Base-by-base conservation (phyloP, 305 asterid genomes). In the Fraxinus greggii region DNA sequence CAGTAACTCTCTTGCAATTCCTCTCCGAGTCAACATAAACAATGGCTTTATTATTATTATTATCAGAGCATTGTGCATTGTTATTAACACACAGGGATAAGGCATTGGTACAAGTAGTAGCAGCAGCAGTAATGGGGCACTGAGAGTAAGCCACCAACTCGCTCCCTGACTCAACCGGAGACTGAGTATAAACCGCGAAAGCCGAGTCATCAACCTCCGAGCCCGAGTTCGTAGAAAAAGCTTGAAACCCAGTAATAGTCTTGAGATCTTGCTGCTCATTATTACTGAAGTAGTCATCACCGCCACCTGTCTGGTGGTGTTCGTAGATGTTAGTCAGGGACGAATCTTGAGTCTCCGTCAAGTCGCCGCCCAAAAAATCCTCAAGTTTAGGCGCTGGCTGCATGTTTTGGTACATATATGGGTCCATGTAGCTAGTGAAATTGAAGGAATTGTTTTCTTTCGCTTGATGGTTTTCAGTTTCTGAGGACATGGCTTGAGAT, bases 291-390 rank as follows among this genome's bases (percentile, higher is more conserved):
- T 83, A 88, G 0, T 86, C 65, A 72, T 81, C 69, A 17, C 65
- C 89, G 32, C 63, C 81, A 65, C 78, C 81, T 8, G 65, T 54
- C n/a, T 67, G 80, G 59, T 82, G 83, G 81, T 89, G 94, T 75
- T 91, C 94, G 78, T 91, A 95, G 76, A 94, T 72, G 89, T 93
- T 93, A 75, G 96, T 92, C 85, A 91, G 38, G 79, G 94, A 88
- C n/a, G 97, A 91, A 84, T 92, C 98, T 5, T 91, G 97, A 1
- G 97, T 92, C 87, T 92, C 93, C 5, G 98, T 86, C 0, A 97
- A 88, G 81, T 92, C 97, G 6, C 94, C 95, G 79, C 94, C 99
- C 42, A 95, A 85, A 65, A 95, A 93, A 36, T 95, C 97, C 73
- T 95, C 99, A n/a, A 95, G 93, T 86, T 95, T 92, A 10, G 94